Evolutionary conservation across 176 grass and related monocot genomes (phyloP).

Genomic region (Guadua angustifolia): DNA sequence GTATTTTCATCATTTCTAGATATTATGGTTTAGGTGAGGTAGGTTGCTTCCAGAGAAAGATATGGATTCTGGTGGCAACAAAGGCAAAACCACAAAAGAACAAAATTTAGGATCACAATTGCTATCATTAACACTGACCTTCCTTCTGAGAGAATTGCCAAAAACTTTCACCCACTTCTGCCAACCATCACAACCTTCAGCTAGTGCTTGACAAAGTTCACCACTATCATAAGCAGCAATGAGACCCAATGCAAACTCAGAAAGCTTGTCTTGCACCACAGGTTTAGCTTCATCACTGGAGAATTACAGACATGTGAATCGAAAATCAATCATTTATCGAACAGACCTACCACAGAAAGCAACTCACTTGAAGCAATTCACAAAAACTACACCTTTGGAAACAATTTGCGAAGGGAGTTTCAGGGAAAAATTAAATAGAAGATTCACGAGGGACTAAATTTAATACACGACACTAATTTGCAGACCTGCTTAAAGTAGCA

Average conservation of each 20-base stretch:
- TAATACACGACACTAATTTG: not conserved
- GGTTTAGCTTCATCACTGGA: constrained; percentile 82
- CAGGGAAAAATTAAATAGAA: not conserved
- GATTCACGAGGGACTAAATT: not conserved
- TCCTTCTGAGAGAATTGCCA: constrained; percentile 77
- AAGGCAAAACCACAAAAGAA: constrained; percentile 38
- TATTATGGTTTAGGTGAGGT: constrained; percentile 5
- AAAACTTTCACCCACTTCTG: constrained; percentile 90
- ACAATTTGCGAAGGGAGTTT: not conserved
- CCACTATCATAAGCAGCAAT: constrained; percentile 78
- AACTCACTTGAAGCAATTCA: constrained; percentile 17
- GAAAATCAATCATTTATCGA: constrained; percentile 8
- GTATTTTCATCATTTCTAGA: constrained; percentile 12
- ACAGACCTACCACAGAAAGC: not conserved
- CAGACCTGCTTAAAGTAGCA: constrained; percentile 77
- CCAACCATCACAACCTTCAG: constrained; percentile 77
- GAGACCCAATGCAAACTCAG: constrained; percentile 64
- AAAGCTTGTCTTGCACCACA: constrained; percentile 91
- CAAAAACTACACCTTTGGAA: not conserved
- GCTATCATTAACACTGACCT: constrained; percentile 52
- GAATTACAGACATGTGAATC: constrained; percentile 29
- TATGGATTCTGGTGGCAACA: not conserved
- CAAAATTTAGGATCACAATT: not conserved
- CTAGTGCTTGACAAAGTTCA: constrained; percentile 75
- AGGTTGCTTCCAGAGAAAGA: constrained; percentile 24